These are phyloP conservation scores for Globisporangium perplexum DNA, from an alignment of 352 stramenopile genomes.

Conservation along the genomic window DNA sequence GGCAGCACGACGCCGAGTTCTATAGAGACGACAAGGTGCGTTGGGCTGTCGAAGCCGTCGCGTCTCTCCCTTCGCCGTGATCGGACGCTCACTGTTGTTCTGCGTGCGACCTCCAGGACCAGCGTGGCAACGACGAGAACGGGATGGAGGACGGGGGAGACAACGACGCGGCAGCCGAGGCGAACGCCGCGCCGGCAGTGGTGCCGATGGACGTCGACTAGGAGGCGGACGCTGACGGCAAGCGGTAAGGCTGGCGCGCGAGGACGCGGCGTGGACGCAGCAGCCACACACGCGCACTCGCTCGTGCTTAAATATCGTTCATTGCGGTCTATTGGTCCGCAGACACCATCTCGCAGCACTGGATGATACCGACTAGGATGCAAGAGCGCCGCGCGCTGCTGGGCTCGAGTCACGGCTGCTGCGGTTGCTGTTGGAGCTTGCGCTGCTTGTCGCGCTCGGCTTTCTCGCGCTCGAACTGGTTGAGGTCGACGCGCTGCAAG, in stretches of 20 bases:
- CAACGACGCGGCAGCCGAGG: conserved; percentile 20
- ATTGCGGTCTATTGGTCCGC: not conserved
- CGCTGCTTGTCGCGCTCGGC: conserved; percentile 77
- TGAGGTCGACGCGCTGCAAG: conserved; percentile 84
- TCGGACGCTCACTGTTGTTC: too few species aligned
- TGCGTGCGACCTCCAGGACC: conserved; percentile 19
- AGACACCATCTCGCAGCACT: too few species aligned
- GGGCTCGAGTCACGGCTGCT: not conserved
- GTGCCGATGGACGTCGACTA: conserved; percentile 78
- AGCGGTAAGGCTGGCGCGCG: not conserved
- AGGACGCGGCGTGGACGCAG: not conserved
- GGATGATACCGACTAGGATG: too few species aligned
- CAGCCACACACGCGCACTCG: not conserved
- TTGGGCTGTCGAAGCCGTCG: too few species aligned
- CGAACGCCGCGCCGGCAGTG: conserved; percentile 56
- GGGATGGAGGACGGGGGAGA: conserved; percentile 17
- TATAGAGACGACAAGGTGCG: conserved; percentile 73
- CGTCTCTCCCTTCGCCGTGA: too few species aligned
- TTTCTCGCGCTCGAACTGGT: conserved; percentile 89
- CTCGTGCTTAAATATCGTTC: conserved; percentile 8
- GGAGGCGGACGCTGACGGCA: not conserved
- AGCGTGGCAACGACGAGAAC: conserved; percentile 50
- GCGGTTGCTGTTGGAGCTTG: conserved; percentile 37
- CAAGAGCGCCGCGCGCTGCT: too few species aligned
- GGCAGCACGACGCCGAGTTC: conserved; percentile 78